Evolutionary conservation across 1,139 yeast species (phyloP).

Genomic region (Casaregolazyma suthepensis): DNA sequence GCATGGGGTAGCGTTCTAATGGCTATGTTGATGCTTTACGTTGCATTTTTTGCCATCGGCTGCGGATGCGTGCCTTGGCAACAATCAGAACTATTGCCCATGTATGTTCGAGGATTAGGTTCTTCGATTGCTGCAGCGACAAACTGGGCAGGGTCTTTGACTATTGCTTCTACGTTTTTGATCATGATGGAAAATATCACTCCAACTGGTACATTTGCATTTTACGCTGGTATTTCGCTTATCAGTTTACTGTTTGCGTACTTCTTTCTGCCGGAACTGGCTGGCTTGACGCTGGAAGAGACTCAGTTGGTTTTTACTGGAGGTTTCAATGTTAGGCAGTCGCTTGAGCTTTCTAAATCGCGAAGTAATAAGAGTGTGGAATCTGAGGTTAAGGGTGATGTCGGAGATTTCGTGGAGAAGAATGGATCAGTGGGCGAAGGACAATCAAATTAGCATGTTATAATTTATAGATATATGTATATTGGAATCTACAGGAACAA

Average conservation of each 20-base stretch:
- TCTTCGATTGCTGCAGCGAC: constrained; percentile 88
- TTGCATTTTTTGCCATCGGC: constrained; percentile 87
- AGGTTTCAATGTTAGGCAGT: constrained; percentile 79
- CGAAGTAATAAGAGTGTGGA: constrained; percentile 1
- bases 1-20: constrained; percentile 88
- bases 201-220: constrained; percentile 89
- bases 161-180: constrained; percentile 83
- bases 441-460: not conserved
- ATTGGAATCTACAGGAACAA: no score
- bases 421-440: not conserved
- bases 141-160: constrained; percentile 93
- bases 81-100: constrained; percentile 90
- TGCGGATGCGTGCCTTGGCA: constrained; percentile 99
- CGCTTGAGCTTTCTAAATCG: constrained; percentile 35
- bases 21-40: constrained; percentile 77
- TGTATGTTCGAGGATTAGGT: constrained; percentile 87
- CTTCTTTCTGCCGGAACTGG: constrained; percentile 86
- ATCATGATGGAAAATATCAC: constrained; percentile 92
- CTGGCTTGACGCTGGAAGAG: constrained; percentile 86
- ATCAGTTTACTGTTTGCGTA: constrained; percentile 65
- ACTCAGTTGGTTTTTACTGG: constrained; percentile 71
- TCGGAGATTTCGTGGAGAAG: not conserved
- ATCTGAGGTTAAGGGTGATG: not conserved
- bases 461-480: not conserved
- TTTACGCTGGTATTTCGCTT: constrained; percentile 76